Conservation (phyloP, 2,329 filamentous ascomycete genomes). For the Aspergillus fijiensis region DNA sequence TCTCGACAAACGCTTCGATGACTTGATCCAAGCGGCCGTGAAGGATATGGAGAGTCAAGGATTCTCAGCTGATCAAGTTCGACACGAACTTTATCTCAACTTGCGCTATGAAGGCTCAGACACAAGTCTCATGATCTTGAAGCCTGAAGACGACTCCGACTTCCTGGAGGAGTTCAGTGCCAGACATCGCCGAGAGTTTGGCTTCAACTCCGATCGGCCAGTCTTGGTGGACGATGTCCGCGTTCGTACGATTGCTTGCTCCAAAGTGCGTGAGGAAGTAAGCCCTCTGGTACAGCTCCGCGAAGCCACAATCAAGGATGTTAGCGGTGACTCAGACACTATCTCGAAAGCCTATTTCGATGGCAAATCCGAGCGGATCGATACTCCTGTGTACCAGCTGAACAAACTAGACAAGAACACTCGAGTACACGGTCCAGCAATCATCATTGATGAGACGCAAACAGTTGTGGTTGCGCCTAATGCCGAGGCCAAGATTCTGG, state of each 20-base stretch:
- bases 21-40: conserved; percentile 64
- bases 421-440: conserved; percentile 64
- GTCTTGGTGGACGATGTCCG: conserved; percentile 89
- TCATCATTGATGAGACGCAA: conserved; percentile 72
- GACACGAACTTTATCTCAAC: conserved; percentile 47
- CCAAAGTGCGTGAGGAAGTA: conserved; percentile 60
- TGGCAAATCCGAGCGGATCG: conserved; percentile 27
- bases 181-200: conserved; percentile 88
- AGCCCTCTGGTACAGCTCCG: conserved; percentile 67
- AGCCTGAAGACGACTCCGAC: conserved; percentile 74
- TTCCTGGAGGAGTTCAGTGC: conserved; percentile 80
- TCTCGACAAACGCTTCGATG: conserved; percentile 70
- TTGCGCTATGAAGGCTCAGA: conserved; percentile 54
- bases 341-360: conserved; percentile 39
- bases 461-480: conserved; percentile 86
- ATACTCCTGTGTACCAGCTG: conserved; percentile 40
- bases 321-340: conserved; percentile 59
- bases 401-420: conserved; percentile 35
- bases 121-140: conserved; percentile 50
- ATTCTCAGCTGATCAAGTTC: conserved; percentile 43
- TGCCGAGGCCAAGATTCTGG: conserved; percentile 72
- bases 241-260: conserved; percentile 76
- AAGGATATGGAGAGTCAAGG: conserved; percentile 46
- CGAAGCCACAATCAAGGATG: conserved; percentile 49
- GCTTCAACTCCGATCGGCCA: conserved; percentile 80